Evolutionary conservation across 2,329 filamentous ascomycete species (phyloP).

Genomic region (Penicillium fuscoglaucum): DNA sequence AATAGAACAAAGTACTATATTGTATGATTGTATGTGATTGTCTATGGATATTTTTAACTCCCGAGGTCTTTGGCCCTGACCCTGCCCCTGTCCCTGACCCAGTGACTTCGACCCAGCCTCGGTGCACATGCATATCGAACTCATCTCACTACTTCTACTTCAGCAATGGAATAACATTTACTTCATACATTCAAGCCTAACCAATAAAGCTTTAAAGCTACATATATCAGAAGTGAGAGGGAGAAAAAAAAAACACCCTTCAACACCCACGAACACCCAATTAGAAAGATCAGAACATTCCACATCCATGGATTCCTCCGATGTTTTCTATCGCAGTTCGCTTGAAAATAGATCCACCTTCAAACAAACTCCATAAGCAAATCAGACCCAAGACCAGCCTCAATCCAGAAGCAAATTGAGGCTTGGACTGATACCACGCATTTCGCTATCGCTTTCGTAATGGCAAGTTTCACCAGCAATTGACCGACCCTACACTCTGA

Average conservation of each 20-base stretch:
- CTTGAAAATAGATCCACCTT: slow-evolving; percentile 4
- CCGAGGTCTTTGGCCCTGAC: background rate
- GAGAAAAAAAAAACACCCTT: background rate
- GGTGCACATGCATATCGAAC: background rate
- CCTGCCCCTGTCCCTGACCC: slow-evolving; percentile 7
- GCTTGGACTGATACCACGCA: slow-evolving; percentile 1
- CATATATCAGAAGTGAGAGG: background rate
- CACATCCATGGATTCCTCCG: background rate
- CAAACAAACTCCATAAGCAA: slow-evolving; percentile 10
- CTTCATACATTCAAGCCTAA: slow-evolving; percentile 1
- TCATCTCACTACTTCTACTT: background rate
- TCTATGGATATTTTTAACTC: too few species aligned
- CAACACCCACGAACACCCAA: slow-evolving; percentile 7
- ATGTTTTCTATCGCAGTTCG: background rate
- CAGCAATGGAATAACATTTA: background rate
- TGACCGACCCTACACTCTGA: background rate
- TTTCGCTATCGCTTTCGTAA: slow-evolving; percentile 8
- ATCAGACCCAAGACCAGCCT: background rate
- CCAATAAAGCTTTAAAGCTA: background rate
- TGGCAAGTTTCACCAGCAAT: background rate
- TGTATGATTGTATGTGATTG: too few species aligned
- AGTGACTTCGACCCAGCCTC: background rate
- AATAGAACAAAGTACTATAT: background rate
- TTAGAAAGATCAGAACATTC: background rate
- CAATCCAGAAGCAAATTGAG: background rate